Base-by-base conservation (phyloP, 225 moss, liverwort and hornwort species). In the Thuidium tamariscinum region DNA sequence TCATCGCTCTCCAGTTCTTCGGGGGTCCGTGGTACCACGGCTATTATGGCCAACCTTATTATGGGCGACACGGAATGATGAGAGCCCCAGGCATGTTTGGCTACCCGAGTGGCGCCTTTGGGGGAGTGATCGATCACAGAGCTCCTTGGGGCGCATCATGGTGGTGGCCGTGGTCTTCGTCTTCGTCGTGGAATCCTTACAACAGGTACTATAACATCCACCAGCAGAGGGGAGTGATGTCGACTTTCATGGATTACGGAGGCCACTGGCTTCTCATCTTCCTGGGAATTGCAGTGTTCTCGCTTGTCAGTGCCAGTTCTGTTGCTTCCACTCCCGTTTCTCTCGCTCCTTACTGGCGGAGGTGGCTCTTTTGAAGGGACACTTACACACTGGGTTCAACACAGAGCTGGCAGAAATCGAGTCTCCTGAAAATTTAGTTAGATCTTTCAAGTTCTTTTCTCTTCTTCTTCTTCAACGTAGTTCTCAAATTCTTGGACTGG, bases 211-310 rank as follows among this genome's bases (percentile, higher is more conserved):
- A 92, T 29, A 89, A 89, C 86, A n/a, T 44, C 57, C 89, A 92
- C 41, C 83, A 71, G 13, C 89, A 91, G 30, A 73, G 85, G 68
- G 91, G 93, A 44, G 19, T 80, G 51, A 11, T 89, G 88, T 64
- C 88, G 21, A 51, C 15, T 68, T 87, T 87, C 52, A 84, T 91
- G 87, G 93, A 93, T 63, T 88, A 59, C 60, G 72, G 85, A 12
- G 93, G 93, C 14, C 91, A 91, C 78, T 93, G 91, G 91, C 52
- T 85, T 9, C 86, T 91, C 86, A 91, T 92, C 64, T 54, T 89
- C 74, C 84, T 92, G 12, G 92, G 92, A n/a, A 64, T 91, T 44
- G 75, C 86, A 13, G 41, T 86, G 62, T 92, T 92, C 85, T n/a
- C 88, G 22, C 87, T 92, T 26, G 89, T 89, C 23, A 34, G 83